Evolutionary conservation across 176 grass and related monocot genomes (phyloP).

Genomic region (Bolboschoenus planiculmis): DNA sequence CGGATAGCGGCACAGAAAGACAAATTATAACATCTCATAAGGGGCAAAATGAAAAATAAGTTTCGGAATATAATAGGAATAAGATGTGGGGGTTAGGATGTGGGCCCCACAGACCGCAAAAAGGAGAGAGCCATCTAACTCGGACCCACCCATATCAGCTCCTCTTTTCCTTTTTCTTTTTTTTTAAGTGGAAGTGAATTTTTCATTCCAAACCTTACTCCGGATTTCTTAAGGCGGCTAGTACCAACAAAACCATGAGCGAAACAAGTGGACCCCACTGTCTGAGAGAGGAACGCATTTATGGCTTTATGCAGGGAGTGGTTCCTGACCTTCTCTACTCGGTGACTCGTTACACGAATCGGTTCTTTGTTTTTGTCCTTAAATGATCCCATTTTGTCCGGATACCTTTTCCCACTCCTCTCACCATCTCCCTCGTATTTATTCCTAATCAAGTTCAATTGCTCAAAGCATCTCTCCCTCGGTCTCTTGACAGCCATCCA

Average conservation of each 20-base stretch:
- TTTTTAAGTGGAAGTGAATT: slow-evolving; percentile 7
- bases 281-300: too few relatives aligned
- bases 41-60: not conserved
- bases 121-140: not conserved
- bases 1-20: not conserved
- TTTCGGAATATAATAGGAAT: not conserved
- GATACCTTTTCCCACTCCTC: not conserved
- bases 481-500: not conserved
- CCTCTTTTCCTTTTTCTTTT: too few relatives aligned
- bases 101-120: not conserved
- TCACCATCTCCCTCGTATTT: not conserved
- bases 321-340: too few relatives aligned
- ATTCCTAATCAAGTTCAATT: slow-evolving; percentile 3
- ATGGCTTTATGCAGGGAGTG: too few relatives aligned
- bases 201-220: not conserved
- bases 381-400: not conserved
- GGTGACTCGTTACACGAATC: not conserved
- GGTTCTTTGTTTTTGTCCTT: too few relatives aligned
- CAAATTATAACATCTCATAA: not conserved
- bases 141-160: not conserved
- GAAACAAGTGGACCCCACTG: not conserved
- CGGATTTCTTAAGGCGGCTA: not conserved
- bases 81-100: too few relatives aligned
- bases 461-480: slow-evolving; percentile 1
- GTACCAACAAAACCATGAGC: not conserved